These are phyloP conservation scores for Lathyrus aphaca DNA, from an alignment of 306 rosid genomes.

Conservation along the genomic window DNA sequence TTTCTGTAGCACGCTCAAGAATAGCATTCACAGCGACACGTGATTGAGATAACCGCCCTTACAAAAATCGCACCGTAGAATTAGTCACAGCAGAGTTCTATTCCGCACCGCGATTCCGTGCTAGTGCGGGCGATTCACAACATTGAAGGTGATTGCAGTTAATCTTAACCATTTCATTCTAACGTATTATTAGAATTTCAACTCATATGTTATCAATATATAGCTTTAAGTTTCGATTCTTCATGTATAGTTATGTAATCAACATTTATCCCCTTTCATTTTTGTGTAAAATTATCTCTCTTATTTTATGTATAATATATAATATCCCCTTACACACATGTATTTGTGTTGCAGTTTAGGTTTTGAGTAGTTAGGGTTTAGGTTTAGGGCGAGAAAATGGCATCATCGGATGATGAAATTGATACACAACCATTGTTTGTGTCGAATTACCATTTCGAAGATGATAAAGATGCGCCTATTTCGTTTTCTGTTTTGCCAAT, in stretches of 20 bases:
- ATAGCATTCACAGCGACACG: neutral
- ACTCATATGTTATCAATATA: neutral
- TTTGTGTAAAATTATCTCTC: neutral
- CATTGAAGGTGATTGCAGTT: neutral
- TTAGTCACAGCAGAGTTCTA: neutral
- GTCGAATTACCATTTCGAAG: conserved; percentile 69
- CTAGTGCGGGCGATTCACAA: neutral
- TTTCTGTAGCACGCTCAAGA: neutral
- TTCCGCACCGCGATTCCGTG: neutral
- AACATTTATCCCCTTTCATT: too few species aligned
- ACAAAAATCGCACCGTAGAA: neutral
- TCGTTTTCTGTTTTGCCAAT: conserved; percentile 73
- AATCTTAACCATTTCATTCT: neutral
- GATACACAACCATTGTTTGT: conserved; percentile 53
- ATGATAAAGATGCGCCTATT: conserved; percentile 53
- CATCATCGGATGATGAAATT: conserved; percentile 80
- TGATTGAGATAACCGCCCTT: neutral
- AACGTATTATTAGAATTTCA: neutral
- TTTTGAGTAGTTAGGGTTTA: conserved; percentile 34
- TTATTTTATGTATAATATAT: neutral
- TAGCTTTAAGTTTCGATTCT: neutral
- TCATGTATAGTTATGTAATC: neutral
- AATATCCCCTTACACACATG: neutral
- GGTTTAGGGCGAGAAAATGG: conserved; percentile 53
- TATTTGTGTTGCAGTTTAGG: conserved; percentile 17